Base-by-base conservation (phyloP, 2,329 filamentous ascomycete genomes). In the Trichoderma sp. region DNA sequence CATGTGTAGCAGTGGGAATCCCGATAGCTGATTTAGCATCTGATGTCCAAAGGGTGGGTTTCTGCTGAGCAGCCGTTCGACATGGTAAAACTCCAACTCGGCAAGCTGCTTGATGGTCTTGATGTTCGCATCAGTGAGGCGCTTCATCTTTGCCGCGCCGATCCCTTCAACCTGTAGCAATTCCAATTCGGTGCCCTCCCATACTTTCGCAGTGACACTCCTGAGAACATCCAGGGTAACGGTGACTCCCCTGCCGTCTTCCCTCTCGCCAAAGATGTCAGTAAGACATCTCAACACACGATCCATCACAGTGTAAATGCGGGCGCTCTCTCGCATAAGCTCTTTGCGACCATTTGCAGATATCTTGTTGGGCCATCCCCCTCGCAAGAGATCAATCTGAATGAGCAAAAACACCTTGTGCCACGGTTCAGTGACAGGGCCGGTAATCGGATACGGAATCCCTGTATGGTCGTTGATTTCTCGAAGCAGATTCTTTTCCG, bases 1-100 rank as follows among this genome's bases (percentile, higher is more conserved):
- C 39, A 88, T 69, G 1, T 73, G 79, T 19, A 89, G 74, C 4
- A 77, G 76, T 13, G 95, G 95, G 73, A 97, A 98, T 0, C 84
- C 83, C 1, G 84, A 85, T 10, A 95, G 78, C 22, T 83, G 82
- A 13, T 88, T 86, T 15, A 91, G 80, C 50, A 96, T 75, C 50
- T 89, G 90, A 53, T 86, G 84, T 0, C 94, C 95, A 74, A 91
- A 97, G 0, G 94, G 93, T 0, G 93, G 92, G 71, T 97, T 93
- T 64, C 90, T 90, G 70, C 89, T 90, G 56, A 97, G 77, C 27
- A 93, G 80, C 57, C 88, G 85, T 73, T 98, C 94, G 61, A 99
- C 92, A 29, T 88, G 85, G 64, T 89, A 86, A 29, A 90, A 83
- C 39, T 94, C 90, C 15, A 88, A 84, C 7, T 77, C 79, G 17